Conservation (phyloP, 345 rosid species). For the Salix koriyanagi region DNA sequence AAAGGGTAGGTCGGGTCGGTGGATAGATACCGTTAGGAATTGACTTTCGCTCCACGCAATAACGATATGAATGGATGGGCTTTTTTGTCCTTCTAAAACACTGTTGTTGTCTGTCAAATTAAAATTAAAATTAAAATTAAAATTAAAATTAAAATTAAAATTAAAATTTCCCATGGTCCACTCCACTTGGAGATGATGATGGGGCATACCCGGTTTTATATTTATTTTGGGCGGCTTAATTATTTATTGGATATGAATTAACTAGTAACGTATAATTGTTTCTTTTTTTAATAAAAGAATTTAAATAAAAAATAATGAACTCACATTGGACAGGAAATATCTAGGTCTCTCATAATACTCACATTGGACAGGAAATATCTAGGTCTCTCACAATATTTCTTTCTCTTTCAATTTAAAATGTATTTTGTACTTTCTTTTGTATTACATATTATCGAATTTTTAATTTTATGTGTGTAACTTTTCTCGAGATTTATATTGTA, state of each 20-base stretch:
- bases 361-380: no score
- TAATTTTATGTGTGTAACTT: background rate
- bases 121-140: no score
- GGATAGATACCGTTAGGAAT: slow-evolving; percentile 76
- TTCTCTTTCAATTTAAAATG: background rate
- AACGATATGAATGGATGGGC: slow-evolving; percentile 30
- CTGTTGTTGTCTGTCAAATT: no score
- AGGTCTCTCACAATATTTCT: no score
- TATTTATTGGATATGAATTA: background rate
- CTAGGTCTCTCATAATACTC: no score
- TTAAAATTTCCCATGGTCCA: background rate
- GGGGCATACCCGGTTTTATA: background rate
- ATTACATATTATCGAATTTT: no score
- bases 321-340: no score
- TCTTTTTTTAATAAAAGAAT: no score
- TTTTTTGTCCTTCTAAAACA: slow-evolving; percentile 27
- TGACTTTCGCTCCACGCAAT: slow-evolving; percentile 64
- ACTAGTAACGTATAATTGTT: no score
- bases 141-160: no score
- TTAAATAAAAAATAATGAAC: no score
- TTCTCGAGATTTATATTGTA: background rate
- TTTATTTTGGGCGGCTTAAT: background rate
- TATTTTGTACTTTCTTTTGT: no score
- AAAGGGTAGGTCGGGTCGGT: slow-evolving; percentile 77
- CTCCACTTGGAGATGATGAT: background rate